phyloP scores from a whole-genome alignment of 805 yeast genomes.

The Candida tibetensis region DNA sequence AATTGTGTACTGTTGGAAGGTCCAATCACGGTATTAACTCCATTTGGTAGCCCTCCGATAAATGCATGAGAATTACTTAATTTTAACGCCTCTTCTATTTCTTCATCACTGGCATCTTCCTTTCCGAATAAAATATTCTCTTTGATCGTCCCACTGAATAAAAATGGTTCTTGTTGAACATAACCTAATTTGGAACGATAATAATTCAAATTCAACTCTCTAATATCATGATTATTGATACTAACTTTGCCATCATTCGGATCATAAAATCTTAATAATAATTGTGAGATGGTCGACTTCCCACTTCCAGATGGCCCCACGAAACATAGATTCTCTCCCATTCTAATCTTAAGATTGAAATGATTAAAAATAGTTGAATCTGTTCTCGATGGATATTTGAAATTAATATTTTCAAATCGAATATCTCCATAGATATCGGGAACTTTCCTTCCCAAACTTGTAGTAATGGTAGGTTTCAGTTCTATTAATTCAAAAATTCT shows the following conservation, averaged over 20 bases:
- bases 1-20: slow-evolving; percentile 67
- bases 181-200: slow-evolving; percentile 78
- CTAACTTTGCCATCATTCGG: slow-evolving; percentile 61
- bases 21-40: slow-evolving; percentile 79
- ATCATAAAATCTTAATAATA: slow-evolving; percentile 81
- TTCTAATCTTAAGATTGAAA: slow-evolving; percentile 57
- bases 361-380: slow-evolving; percentile 62
- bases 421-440: slow-evolving; percentile 52
- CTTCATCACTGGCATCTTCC: slow-evolving; percentile 54
- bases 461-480: slow-evolving; percentile 66
- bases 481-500: slow-evolving; percentile 85
- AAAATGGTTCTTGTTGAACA: slow-evolving; percentile 89
- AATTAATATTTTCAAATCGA: slow-evolving; percentile 58
- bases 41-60: slow-evolving; percentile 73
- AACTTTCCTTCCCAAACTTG: slow-evolving; percentile 57
- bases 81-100: slow-evolving; percentile 56
- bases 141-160: slow-evolving; percentile 80
- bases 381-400: slow-evolving; percentile 82
- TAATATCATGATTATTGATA: slow-evolving; percentile 64
- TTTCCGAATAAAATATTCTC: slow-evolving; percentile 82
- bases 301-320: slow-evolving; percentile 99
- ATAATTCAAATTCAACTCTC: slow-evolving; percentile 64
- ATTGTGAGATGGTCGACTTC: slow-evolving; percentile 80
- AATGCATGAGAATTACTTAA: slow-evolving; percentile 75
- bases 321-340: slow-evolving; percentile 88